These are phyloP conservation scores for Botryotinia convoluta DNA, from an alignment of 2,329 filamentous ascomycete genomes.

Conservation along the genomic window DNA sequence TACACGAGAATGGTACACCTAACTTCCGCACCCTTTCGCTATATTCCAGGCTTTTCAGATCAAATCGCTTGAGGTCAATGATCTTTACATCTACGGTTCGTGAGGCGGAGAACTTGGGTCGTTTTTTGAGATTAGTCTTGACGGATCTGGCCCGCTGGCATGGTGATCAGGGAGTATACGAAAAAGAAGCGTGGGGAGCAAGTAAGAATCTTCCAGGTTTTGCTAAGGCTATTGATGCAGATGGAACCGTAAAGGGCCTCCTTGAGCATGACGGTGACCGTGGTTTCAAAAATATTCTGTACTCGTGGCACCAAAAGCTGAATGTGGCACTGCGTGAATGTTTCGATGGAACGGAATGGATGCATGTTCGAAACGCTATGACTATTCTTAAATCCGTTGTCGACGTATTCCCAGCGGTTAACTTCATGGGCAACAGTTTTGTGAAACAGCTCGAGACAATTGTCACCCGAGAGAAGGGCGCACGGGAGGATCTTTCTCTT, in stretches of 20 bases:
- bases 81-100: slow-evolving; percentile 88
- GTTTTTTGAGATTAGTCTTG: slow-evolving; percentile 80
- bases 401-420: slow-evolving; percentile 81
- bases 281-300: slow-evolving; percentile 79
- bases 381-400: slow-evolving; percentile 80
- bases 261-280: slow-evolving; percentile 81
- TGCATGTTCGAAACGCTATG: slow-evolving; percentile 96
- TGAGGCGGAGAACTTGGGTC: slow-evolving; percentile 89
- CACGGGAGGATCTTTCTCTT: slow-evolving; percentile 71
- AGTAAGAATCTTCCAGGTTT: slow-evolving; percentile 73
- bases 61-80: slow-evolving; percentile 74
- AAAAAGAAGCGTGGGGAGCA: slow-evolving; percentile 73
- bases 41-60: slow-evolving; percentile 79
- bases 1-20: slow-evolving; percentile 80
- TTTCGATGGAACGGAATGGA: slow-evolving; percentile 82
- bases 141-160: slow-evolving; percentile 84
- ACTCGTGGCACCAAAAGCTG: slow-evolving; percentile 85
- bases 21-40: slow-evolving; percentile 85
- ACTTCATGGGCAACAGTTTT: slow-evolving; percentile 76
- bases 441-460: slow-evolving; percentile 64
- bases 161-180: slow-evolving; percentile 69
- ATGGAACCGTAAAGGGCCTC: slow-evolving; percentile 67
- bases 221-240: slow-evolving; percentile 66
- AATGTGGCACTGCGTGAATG: slow-evolving; percentile 78
- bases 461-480: slow-evolving; percentile 58